Conservation (phyloP, 768 basidiomycete species). For the Leucogyrophana mollusca region DNA sequence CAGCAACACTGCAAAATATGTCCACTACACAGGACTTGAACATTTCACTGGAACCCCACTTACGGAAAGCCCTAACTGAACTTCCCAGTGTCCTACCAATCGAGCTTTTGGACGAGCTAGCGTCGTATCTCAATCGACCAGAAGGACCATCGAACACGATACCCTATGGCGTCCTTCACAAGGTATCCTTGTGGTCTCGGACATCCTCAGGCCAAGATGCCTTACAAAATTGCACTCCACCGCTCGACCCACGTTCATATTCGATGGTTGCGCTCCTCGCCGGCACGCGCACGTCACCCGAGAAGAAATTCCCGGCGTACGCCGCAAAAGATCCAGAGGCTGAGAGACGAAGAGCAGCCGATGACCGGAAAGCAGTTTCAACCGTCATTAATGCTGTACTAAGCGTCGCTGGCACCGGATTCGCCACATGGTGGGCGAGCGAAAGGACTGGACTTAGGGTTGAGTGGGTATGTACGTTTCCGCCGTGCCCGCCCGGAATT, state of each 20-base stretch:
- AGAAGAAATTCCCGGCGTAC: slow-evolving; percentile 62
- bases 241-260: slow-evolving; percentile 55
- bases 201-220: slow-evolving; percentile 42
- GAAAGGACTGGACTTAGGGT: slow-evolving; percentile 59
- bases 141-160: slow-evolving; percentile 30
- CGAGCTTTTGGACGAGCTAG: slow-evolving; percentile 41
- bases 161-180: slow-evolving; percentile 56
- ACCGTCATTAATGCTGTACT: slow-evolving; percentile 70
- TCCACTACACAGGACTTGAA: slow-evolving; percentile 31
- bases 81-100: slow-evolving; percentile 46
- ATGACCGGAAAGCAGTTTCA: slow-evolving; percentile 66
- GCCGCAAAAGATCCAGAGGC: slow-evolving; percentile 45
- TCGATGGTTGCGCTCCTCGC: slow-evolving; percentile 75
- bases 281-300: slow-evolving; percentile 76
- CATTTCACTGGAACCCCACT: slow-evolving; percentile 69
- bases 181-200: slow-evolving; percentile 69
- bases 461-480: slow-evolving; percentile 64
- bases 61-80: slow-evolving; percentile 46
- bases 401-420: slow-evolving; percentile 64
- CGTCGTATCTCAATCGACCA: slow-evolving; percentile 34
- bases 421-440: slow-evolving; percentile 74
- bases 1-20: too few relatives aligned
- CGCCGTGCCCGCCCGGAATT: too few relatives aligned
- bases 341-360: slow-evolving; percentile 41
- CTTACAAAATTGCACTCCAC: slow-evolving; percentile 39